Evolutionary conservation across 2,329 filamentous ascomycete species (phyloP).

Genomic region (Colletotrichum cordylinicola): DNA sequence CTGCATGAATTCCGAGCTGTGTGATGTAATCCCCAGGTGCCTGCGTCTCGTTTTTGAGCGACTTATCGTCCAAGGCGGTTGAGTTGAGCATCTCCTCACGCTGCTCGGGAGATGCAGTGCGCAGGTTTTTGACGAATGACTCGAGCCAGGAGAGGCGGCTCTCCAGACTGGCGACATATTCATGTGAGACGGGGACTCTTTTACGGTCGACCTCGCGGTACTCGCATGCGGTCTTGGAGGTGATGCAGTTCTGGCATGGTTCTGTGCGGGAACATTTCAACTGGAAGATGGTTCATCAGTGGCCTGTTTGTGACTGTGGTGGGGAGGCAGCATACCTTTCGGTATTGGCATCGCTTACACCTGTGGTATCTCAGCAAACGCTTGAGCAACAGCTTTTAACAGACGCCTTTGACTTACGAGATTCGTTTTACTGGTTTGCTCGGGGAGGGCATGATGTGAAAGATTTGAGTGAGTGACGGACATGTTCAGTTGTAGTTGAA

Average conservation of each 20-base stretch:
- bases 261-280: conserved; percentile 22
- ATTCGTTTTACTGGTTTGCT: background rate
- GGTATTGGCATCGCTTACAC: conserved; percentile 17
- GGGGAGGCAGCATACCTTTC: background rate
- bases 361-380: background rate
- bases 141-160: conserved; percentile 23
- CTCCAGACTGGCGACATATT: conserved; percentile 16
- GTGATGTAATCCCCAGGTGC: background rate
- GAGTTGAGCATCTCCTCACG: conserved; percentile 22
- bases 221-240: conserved; percentile 11
- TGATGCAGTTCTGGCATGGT: conserved; percentile 20
- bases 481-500: background rate
- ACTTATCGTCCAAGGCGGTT: background rate
- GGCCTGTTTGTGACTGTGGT: too few species aligned
- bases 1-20: background rate
- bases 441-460: background rate
- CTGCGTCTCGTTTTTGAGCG: background rate
- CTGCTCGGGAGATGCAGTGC: background rate
- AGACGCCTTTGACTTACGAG: background rate
- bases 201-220: conserved; percentile 20
- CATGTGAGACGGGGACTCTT: conserved; percentile 16
- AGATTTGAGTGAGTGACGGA: background rate
- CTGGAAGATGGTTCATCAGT: background rate
- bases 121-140: conserved; percentile 13
- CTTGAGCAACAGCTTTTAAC: accelerated